Conservation (phyloP, 129 eudicot species). For the Helichrysum umbraculigerum region DNA sequence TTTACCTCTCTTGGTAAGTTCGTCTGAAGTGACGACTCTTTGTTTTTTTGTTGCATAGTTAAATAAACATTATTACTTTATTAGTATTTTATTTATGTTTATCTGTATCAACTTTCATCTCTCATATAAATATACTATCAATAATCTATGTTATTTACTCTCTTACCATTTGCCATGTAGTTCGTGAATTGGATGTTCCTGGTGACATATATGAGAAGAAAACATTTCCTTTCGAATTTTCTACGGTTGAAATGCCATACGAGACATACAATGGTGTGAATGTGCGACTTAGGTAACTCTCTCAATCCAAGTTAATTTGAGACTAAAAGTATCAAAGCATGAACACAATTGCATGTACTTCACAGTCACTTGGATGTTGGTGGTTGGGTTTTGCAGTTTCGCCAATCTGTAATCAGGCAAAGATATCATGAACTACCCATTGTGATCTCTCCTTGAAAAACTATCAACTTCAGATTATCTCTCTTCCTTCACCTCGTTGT, state of each 20-base stretch:
- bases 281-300: constrained; percentile 83
- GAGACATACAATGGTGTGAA: constrained; percentile 95
- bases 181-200: constrained; percentile 99
- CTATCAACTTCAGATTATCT: neutral
- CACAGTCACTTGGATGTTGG: constrained; percentile 1
- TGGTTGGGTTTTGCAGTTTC: neutral
- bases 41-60: constrained; percentile 9
- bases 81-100: neutral
- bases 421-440: neutral
- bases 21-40: neutral
- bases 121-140: neutral
- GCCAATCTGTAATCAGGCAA: neutral
- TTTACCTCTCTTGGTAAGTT: constrained; percentile 95
- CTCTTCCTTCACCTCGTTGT: neutral
- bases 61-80: neutral
- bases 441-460: neutral
- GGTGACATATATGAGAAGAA: constrained; percentile 95
- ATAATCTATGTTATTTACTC: constrained; percentile 15
- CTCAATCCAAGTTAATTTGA: neutral
- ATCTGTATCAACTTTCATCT: neutral
- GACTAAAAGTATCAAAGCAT: constrained; percentile 3
- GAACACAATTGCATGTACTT: neutral
- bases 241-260: constrained; percentile 97
- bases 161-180: constrained; percentile 41
- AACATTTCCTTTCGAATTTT: constrained; percentile 88